phyloP scores from a whole-genome alignment of 202 grass and related monocot species.

The Dendrocalamus latiflorus region DNA sequence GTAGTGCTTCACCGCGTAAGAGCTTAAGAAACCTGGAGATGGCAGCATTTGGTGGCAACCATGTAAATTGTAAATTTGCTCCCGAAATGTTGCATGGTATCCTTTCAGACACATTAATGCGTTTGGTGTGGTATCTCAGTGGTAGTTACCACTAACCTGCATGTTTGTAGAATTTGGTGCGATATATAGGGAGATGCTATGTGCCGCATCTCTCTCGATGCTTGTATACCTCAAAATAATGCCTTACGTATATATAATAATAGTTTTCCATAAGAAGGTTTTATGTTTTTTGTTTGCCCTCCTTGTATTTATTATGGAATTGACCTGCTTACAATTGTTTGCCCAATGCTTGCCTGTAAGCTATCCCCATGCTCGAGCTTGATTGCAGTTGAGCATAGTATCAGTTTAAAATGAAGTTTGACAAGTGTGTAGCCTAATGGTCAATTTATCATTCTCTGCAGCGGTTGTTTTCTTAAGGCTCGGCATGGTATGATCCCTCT shows the following conservation, averaged over 20 bases:
- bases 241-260: background rate
- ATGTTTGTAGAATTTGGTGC: background rate
- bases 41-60: background rate
- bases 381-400: background rate
- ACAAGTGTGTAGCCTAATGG: background rate
- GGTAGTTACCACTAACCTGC: background rate
- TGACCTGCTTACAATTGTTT: background rate
- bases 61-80: constrained; percentile 21
- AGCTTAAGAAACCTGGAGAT: background rate
- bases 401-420: background rate
- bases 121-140: background rate
- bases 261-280: background rate
- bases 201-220: background rate
- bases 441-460: background rate
- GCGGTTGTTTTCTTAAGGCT: background rate
- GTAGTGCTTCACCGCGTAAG: background rate
- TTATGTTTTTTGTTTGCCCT: background rate
- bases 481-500: too few species aligned
- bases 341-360: background rate
- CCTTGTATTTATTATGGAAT: background rate
- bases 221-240: background rate
- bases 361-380: background rate
- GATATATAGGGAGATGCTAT: background rate
- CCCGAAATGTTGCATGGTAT: background rate
- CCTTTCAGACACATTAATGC: background rate